Percentiles rank a stretch among this genome's conserved stretches.
phyloP scores from a whole-genome alignment of 805 yeast species.

The Wickerhamiella siamensis region DNA sequence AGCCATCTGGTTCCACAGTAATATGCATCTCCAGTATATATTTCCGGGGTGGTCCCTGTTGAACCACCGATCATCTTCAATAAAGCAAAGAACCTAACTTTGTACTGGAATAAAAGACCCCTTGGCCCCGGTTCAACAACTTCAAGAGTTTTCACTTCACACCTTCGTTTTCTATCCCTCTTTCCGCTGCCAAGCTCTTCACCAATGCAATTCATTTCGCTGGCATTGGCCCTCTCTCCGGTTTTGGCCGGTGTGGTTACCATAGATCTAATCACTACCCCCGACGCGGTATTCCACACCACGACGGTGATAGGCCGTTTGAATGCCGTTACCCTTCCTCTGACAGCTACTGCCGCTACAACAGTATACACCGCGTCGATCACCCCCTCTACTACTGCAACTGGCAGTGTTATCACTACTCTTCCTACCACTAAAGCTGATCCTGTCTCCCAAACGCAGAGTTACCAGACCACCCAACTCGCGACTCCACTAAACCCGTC shows the following conservation, averaged over 20 bases:
- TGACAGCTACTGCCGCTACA: constrained; percentile 17
- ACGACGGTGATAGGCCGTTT: constrained; percentile 1
- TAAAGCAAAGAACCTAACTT: no score
- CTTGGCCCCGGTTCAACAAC: no score
- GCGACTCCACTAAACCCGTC: constrained; percentile 23
- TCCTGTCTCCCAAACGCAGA: constrained; percentile 24
- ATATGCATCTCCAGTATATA: no score
- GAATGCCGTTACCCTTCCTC: constrained; percentile 1
- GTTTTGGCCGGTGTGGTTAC: constrained; percentile 11
- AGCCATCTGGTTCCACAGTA: no score
- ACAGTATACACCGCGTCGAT: constrained; percentile 23
- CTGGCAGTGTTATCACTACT: constrained; percentile 22
- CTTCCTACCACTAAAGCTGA: constrained; percentile 20
- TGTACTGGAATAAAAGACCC: no score
- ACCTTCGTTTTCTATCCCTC: no score
- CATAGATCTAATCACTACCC: constrained; percentile 11
- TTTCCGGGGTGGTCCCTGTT: no score
- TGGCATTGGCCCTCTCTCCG: background rate
- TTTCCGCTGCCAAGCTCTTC: no score
- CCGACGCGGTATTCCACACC: constrained; percentile 10
- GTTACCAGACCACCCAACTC: constrained; percentile 21
- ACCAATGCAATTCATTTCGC: background rate
- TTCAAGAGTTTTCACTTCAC: no score
- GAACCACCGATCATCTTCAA: no score
- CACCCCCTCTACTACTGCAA: constrained; percentile 22